phyloP scores from a whole-genome alignment of 139 green algal species.

The Chlamydomonas incerta region DNA sequence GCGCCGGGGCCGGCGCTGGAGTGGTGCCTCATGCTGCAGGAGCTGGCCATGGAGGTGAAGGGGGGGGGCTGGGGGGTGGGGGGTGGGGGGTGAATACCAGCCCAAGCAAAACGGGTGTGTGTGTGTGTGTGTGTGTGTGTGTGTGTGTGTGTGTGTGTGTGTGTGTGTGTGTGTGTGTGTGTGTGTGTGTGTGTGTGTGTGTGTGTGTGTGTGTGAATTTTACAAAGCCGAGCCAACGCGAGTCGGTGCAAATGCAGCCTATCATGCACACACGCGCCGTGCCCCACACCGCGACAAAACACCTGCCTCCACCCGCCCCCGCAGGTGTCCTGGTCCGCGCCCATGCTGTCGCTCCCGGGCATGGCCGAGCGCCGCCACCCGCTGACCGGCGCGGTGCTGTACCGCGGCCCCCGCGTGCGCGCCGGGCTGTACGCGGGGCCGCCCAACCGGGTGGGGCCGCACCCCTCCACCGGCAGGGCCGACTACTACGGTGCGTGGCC shows the following conservation, averaged over 20 bases:
- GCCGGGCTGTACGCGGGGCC: constrained; percentile 73
- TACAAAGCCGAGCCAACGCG: too few species aligned
- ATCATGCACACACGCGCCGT: too few species aligned
- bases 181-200: too few species aligned
- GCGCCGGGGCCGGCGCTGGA: constrained; percentile 59
- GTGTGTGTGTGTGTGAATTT: too few species aligned
- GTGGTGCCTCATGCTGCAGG: constrained; percentile 72
- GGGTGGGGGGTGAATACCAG: too few species aligned
- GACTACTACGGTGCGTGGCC: constrained; percentile 62
- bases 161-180: too few species aligned
- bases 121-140: too few species aligned
- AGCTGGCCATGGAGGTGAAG: constrained; percentile 62
- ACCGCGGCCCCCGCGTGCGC: constrained; percentile 62
- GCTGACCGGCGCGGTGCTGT: constrained; percentile 42
- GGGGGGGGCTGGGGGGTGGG: background rate
- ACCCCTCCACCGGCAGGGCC: constrained; percentile 66
- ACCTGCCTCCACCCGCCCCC: too few species aligned
- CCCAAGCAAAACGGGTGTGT: too few species aligned
- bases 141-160: too few species aligned
- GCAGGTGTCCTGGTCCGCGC: constrained; percentile 18
- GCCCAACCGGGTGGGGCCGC: constrained; percentile 59
- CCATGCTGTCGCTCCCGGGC: constrained; percentile 50
- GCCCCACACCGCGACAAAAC: too few species aligned
- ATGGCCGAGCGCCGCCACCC: constrained; percentile 34
- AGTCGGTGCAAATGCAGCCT: too few species aligned